Conservation (phyloP, 805 yeast species). For the Saccharomycopsis sp. region DNA sequence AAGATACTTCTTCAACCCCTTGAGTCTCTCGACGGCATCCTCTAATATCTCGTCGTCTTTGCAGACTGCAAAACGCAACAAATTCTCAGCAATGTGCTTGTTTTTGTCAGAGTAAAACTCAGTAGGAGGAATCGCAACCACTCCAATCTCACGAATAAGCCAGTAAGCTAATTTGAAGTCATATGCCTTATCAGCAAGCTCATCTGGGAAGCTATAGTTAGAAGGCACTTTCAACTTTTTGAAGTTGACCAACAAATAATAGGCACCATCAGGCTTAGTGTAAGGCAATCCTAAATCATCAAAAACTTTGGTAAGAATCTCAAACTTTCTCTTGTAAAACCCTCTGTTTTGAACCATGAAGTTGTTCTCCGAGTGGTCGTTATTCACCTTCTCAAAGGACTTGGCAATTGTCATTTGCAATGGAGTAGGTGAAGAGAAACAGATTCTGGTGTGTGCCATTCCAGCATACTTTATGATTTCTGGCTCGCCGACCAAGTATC, state of each 20-base stretch:
- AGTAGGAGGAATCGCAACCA: constrained; percentile 96
- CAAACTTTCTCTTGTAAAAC: constrained; percentile 64
- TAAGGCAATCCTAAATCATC: constrained; percentile 87
- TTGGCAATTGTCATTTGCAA: constrained; percentile 86
- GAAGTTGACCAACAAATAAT: constrained; percentile 84
- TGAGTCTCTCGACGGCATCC: constrained; percentile 74
- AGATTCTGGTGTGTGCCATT: constrained; percentile 89
- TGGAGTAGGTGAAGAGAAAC: constrained; percentile 87
- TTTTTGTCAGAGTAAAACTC: constrained; percentile 75
- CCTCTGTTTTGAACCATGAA: constrained; percentile 68
- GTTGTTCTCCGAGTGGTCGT: constrained; percentile 47
- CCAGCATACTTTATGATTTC: constrained; percentile 74
- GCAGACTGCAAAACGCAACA: constrained; percentile 92
- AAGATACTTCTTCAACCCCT: constrained; percentile 56
- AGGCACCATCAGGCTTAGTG: constrained; percentile 89
- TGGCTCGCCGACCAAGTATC: constrained; percentile 89
- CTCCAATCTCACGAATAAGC: constrained; percentile 88
- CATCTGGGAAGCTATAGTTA: constrained; percentile 65
- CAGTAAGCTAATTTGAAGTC: constrained; percentile 90
- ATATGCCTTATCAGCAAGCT: constrained; percentile 58
- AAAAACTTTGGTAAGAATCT: constrained; percentile 66
- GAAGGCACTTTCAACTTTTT: constrained; percentile 73
- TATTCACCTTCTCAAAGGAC: constrained; percentile 41
- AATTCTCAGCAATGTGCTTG: constrained; percentile 71
- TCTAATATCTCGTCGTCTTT: constrained; percentile 77